phyloP scores from a whole-genome alignment of 179 eudicot species.

The Drosera spatulata region DNA sequence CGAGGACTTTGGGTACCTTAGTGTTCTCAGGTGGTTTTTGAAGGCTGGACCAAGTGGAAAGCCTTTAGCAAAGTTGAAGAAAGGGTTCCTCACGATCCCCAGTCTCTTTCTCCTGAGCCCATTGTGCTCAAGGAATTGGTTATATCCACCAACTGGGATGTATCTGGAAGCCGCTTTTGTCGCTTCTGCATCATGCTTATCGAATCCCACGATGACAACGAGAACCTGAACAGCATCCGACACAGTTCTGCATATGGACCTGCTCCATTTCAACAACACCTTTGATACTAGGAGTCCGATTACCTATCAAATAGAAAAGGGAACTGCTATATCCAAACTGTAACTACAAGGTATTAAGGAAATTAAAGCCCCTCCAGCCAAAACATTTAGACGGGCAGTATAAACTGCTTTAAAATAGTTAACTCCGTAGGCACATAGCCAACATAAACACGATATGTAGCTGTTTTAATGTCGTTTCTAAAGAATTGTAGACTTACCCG shows the following conservation, averaged over 20 bases:
- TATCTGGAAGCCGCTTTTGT: slow-evolving; percentile 27
- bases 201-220: slow-evolving; percentile 47
- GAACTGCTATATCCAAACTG: no score
- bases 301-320: no score
- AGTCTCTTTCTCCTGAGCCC: slow-evolving; percentile 49
- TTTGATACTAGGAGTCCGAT: no score
- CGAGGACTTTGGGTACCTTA: slow-evolving; percentile 29
- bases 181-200: slow-evolving; percentile 32
- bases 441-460: no score
- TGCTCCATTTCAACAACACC: slow-evolving; percentile 5
- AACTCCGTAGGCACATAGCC: no score
- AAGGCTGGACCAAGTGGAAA: slow-evolving; percentile 8
- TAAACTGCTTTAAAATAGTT: no score
- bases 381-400: no score
- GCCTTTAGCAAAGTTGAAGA: slow-evolving; percentile 11
- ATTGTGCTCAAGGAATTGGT: slow-evolving; percentile 36
- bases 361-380: no score
- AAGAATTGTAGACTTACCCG: slow-evolving; percentile 1
- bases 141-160: slow-evolving; percentile 43
- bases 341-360: no score
- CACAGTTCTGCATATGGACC: slow-evolving; percentile 51
- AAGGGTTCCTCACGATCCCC: slow-evolving; percentile 26
- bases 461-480: neutral
- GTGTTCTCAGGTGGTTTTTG: slow-evolving; percentile 20
- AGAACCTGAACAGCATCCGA: slow-evolving; percentile 49